A percentile compares a stretch with the other conserved stretches of the same genome.
Conservation (phyloP, 1,284 basidiomycete genomes). For the Anthracocystis walkeri region DNA sequence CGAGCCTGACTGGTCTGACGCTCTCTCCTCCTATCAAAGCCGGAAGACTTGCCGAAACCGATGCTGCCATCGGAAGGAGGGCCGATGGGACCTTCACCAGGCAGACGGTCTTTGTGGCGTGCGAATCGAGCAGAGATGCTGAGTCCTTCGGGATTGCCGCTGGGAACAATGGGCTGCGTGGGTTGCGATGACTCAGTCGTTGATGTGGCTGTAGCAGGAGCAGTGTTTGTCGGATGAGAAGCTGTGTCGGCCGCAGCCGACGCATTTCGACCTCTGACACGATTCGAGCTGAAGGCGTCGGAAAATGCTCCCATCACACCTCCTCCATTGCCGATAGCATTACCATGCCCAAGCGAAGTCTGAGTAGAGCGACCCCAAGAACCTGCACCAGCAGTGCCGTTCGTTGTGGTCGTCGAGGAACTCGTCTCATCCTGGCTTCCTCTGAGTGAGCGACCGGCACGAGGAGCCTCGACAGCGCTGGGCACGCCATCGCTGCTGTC, state of each 20-base stretch:
- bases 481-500: constrained; percentile 50
- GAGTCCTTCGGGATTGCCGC: constrained; percentile 42
- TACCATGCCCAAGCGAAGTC: constrained; percentile 9
- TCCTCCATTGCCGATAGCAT: constrained; percentile 9
- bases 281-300: constrained; percentile 52
- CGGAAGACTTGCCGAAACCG: constrained; percentile 59
- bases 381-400: constrained; percentile 14
- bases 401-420: constrained; percentile 10
- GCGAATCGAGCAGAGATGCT: constrained; percentile 51
- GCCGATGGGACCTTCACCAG: constrained; percentile 64
- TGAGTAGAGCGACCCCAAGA: constrained; percentile 36
- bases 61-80: constrained; percentile 62
- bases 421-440: constrained; percentile 30
- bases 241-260: constrained; percentile 20
- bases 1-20: constrained; percentile 38
- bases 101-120: constrained; percentile 54
- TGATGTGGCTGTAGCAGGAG: constrained; percentile 3
- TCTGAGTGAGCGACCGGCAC: constrained; percentile 20
- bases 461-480: constrained; percentile 11
- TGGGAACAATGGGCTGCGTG: constrained; percentile 45
- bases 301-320: constrained; percentile 26
- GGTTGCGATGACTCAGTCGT: constrained; percentile 10
- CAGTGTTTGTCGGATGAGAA: constrained; percentile 7
- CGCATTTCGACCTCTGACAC: constrained; percentile 25
- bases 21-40: constrained; percentile 50